Evolutionary conservation across 2,329 filamentous ascomycete genomes (phyloP), one percentile per base, ranked within the genome.

Genomic region (Fusarium oligoseptatum): DNA sequence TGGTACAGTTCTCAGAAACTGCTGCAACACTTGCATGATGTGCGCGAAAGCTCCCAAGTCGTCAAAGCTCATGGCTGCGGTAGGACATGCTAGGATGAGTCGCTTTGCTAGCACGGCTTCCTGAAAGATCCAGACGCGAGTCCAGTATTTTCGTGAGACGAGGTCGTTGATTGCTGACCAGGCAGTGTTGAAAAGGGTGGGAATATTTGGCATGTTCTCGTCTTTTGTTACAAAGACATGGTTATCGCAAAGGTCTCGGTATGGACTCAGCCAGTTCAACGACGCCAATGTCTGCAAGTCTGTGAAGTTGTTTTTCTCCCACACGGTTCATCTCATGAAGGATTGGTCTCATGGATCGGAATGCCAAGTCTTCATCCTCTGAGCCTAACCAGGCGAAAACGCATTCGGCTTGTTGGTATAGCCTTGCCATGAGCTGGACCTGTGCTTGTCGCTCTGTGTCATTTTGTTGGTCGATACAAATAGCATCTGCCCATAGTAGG

Each of bases 161-260:
- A 63, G 60, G 29, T 63, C 60, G 45, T 63, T 63, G 22, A 63
- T 63, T 17, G 60, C 60, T 9, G 60, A 63, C 60, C 60, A 63
- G 9, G 29, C 24, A 2, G 45, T 32, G 34, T 63, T 63, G 14
- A 52, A 63, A 4, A 63, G 2, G 1, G 24, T 29, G 1, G 60
- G 60, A 4, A 63, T 52, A 11, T 39, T 32, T 29, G 24, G 15
- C 6, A 17, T 27, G 15, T 27, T 29, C 4, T 36, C 5, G 5
- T 58, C 56, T 15, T 27, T 24, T 58, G 56, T 12, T 12, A 24
- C 15, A 36, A 58, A 39, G 56, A 39, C 56, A 6, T 58, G 34
- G 20, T 58, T 58, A 5, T 39, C 17, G 56, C 56, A 39, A n/a
- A 58, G 56, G 2, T 58, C 20, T 7, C 22, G 56, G 20, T 58